These are phyloP conservation scores for Eutypella sp. DNA, from an alignment of 2,329 filamentous ascomycete species.

Conservation along the genomic window DNA sequence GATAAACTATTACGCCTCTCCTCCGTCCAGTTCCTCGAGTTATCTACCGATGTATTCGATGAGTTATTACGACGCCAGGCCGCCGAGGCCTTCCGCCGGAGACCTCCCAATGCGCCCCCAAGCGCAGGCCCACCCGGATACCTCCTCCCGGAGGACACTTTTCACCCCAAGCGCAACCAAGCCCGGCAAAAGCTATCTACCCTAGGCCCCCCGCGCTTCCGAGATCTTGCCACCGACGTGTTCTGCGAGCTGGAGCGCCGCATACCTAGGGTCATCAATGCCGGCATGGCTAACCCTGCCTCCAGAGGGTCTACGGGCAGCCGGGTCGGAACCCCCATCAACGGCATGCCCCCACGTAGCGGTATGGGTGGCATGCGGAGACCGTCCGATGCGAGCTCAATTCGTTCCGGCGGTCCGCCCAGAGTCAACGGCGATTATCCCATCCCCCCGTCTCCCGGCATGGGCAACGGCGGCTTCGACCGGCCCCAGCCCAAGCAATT, in stretches of 20 bases:
- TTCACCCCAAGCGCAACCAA: constrained; percentile 96
- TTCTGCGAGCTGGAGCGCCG: constrained; percentile 91
- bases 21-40: constrained; percentile 89
- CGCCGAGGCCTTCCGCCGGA: constrained; percentile 47
- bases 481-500: constrained; percentile 83
- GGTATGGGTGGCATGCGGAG: constrained; percentile 49
- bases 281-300: constrained; percentile 62
- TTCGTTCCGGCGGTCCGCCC: constrained; percentile 38
- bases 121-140: constrained; percentile 59
- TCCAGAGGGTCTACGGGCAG: constrained; percentile 62
- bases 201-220: constrained; percentile 78
- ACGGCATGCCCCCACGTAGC: constrained; percentile 48
- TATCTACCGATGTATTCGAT: constrained; percentile 96
- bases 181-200: constrained; percentile 94
- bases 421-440: constrained; percentile 39
- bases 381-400: constrained; percentile 59
- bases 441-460: constrained; percentile 55
- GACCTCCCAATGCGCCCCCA: constrained; percentile 46
- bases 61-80: constrained; percentile 82
- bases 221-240: constrained; percentile 90
- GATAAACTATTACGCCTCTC: constrained; percentile 92
- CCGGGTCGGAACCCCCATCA: constrained; percentile 58
- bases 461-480: constrained; percentile 60
- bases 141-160: constrained; percentile 78
- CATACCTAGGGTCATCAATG: constrained; percentile 73